phyloP scores from a whole-genome alignment of 1,284 basidiomycete species.

The Somion occarium region DNA sequence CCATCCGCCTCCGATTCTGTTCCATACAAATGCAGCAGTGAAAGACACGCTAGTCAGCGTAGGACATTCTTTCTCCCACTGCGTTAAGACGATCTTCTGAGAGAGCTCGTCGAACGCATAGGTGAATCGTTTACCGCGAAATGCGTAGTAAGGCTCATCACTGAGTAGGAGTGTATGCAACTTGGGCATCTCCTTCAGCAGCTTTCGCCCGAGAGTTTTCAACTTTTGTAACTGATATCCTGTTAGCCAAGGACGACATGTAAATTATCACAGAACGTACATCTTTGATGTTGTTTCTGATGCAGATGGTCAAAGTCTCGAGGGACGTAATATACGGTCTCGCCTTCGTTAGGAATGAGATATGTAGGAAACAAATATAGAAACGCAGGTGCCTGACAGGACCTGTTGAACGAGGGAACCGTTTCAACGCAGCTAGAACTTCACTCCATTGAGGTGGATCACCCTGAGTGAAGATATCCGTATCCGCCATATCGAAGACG shows the following conservation, averaged over 20 bases:
- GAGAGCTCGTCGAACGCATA: neutral
- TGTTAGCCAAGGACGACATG: neutral
- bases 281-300: neutral
- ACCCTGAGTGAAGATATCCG: neutral
- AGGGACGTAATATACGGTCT: neutral
- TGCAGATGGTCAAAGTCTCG: neutral
- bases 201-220: neutral
- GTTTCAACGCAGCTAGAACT: neutral
- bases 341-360: neutral
- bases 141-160: neutral
- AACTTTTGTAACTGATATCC: neutral
- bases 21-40: neutral
- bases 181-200: neutral
- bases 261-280: neutral
- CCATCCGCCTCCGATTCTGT: neutral
- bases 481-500: neutral
- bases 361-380: neutral
- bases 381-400: neutral
- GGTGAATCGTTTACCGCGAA: neutral
- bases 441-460: neutral
- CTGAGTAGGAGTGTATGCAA: neutral
- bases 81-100: neutral
- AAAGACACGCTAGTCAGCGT: neutral
- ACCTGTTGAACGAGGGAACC: neutral
- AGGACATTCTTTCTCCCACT: neutral